Conservation (phyloP, 805 yeast genomes). For the Ogataea saltuana region DNA sequence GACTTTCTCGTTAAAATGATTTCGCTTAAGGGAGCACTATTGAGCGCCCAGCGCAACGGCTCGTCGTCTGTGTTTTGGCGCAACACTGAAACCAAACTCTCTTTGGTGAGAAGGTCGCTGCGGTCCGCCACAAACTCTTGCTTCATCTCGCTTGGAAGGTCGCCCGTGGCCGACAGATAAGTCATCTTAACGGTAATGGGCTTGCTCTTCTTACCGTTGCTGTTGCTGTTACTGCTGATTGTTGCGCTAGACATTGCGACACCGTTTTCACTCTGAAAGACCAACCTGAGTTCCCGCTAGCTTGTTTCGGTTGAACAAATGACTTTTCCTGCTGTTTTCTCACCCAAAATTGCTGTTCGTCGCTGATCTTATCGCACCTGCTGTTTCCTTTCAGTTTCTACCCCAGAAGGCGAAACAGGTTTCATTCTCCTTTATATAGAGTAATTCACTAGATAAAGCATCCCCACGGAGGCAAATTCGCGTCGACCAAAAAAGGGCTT, state of each 20-base stretch:
- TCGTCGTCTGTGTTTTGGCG: background rate
- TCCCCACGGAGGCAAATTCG: conserved; percentile 7
- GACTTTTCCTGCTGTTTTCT: no score
- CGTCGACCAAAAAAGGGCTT: background rate
- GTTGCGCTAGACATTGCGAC: conserved; percentile 3
- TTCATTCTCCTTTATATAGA: conserved; percentile 3
- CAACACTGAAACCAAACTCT: conserved; percentile 10
- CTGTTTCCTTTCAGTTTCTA: background rate
- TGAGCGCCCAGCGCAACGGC: conserved; percentile 3
- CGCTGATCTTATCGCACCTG: background rate
- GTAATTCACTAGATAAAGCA: background rate
- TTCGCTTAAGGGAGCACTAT: background rate
- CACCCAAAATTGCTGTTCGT: no score
- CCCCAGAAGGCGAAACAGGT: conserved; percentile 6
- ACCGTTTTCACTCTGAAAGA: no score
- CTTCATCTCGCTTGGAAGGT: background rate
- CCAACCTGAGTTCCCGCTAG: background rate
- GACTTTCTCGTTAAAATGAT: conserved; percentile 42
- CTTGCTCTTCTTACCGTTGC: conserved; percentile 4
- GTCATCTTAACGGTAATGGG: conserved; percentile 6
- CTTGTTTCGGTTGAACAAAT: no score
- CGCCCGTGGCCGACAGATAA: background rate
- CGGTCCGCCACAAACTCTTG: conserved; percentile 1
- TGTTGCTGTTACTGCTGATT: background rate
- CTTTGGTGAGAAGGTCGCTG: conserved; percentile 3